phyloP scores from a whole-genome alignment of 192 early-diverging fungal species.

The Coemansia sp. region DNA sequence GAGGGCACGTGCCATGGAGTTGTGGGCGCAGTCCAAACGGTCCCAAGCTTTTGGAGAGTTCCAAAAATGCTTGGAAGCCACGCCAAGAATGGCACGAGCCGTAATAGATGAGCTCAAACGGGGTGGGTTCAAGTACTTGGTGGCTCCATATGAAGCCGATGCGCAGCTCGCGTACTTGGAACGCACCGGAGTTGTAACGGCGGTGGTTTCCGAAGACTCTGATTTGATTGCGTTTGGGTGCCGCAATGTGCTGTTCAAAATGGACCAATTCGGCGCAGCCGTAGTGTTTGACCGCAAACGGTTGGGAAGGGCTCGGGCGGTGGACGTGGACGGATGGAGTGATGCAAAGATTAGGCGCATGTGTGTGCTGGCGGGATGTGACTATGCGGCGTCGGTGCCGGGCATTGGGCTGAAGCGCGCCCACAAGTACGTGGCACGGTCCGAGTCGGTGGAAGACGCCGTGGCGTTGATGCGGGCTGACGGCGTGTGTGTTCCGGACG shows the following conservation, averaged over 20 bases:
- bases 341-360: conserved; percentile 71
- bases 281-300: conserved; percentile 62
- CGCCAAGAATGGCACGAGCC: conserved; percentile 76
- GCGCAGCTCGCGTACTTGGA: conserved; percentile 89
- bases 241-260: conserved; percentile 76
- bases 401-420: conserved; percentile 90
- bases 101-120: conserved; percentile 67
- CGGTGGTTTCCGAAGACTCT: conserved; percentile 92
- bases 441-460: conserved; percentile 68
- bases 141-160: conserved; percentile 98
- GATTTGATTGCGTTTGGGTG: conserved; percentile 95
- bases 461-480: conserved; percentile 52
- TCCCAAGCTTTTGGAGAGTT: conserved; percentile 73
- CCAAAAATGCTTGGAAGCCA: conserved; percentile 76
- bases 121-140: conserved; percentile 72
- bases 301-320: conserved; percentile 52
- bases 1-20: conserved; percentile 52
- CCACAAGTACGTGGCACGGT: conserved; percentile 38
- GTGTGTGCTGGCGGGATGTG: conserved; percentile 98
- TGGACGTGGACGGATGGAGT: conserved; percentile 62
- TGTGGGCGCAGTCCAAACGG: conserved; percentile 57
- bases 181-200: conserved; percentile 63
- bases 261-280: conserved; percentile 71
- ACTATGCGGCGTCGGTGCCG: conserved; percentile 82
- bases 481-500: conserved; percentile 55